phyloP scores from a whole-genome alignment of 441 rosid genomes.

The Cnidoscolus chayamansa region DNA sequence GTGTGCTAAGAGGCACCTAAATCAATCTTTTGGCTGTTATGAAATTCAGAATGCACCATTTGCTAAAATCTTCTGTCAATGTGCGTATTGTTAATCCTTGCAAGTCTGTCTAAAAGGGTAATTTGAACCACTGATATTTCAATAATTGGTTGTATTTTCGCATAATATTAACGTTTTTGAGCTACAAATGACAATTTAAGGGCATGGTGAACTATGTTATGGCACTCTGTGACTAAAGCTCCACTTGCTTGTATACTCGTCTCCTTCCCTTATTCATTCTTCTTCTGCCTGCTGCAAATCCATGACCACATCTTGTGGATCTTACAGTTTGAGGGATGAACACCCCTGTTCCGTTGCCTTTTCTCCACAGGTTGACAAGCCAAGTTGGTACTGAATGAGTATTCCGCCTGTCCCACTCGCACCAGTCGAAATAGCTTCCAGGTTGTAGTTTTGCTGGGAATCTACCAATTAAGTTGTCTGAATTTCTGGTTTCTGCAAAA shows the following conservation, averaged over 20 bases:
- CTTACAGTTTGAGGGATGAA: conserved; percentile 44
- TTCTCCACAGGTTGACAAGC: conserved; percentile 41
- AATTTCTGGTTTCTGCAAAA: neutral
- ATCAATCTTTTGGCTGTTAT: conserved; percentile 1
- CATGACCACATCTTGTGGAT: conserved; percentile 23
- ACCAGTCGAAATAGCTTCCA: conserved; percentile 34
- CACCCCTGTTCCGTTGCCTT: conserved; percentile 49
- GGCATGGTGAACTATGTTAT: neutral
- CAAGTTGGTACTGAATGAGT: conserved; percentile 31
- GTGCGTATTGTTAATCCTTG: neutral
- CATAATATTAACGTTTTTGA: neutral
- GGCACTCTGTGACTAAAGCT: neutral
- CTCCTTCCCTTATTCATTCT: conserved; percentile 22
- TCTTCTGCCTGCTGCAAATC: conserved; percentile 30
- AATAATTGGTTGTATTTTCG: neutral
- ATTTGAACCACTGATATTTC: too few relatives aligned
- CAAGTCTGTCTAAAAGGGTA: too few relatives aligned
- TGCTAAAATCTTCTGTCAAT: neutral
- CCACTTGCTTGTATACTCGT: conserved; percentile 8
- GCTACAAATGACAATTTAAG: neutral
- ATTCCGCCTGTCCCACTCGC: conserved; percentile 32
- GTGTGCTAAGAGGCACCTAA: neutral
- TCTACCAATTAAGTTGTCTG: neutral
- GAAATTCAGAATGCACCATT: neutral
- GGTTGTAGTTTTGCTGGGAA: conserved; percentile 23